A percentile compares a stretch with the other conserved stretches of the same genome.
Conservation (phyloP, 208 protist genomes). For the Tetramitus jugosus region DNA sequence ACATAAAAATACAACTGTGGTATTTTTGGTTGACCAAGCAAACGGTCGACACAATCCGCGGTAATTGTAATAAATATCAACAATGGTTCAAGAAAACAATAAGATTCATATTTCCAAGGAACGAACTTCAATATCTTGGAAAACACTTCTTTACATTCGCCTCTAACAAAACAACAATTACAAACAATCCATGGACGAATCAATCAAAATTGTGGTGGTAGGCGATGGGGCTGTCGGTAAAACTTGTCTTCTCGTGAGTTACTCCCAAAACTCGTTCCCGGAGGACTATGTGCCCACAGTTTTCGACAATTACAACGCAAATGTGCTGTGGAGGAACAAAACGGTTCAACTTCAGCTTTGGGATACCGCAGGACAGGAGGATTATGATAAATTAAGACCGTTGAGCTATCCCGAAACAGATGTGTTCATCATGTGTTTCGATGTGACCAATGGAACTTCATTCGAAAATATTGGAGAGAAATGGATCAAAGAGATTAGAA, state of each 20-base stretch:
- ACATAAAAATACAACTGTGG: too few relatives aligned
- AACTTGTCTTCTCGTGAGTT: constrained; percentile 18
- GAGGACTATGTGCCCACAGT: constrained; percentile 21
- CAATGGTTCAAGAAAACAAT: too few relatives aligned
- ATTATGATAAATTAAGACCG: too few relatives aligned
- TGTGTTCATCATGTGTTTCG: constrained; percentile 68
- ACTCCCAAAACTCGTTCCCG: constrained; percentile 18
- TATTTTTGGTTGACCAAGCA: too few relatives aligned
- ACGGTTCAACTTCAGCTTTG: not conserved
- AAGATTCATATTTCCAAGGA: too few relatives aligned
- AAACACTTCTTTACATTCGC: not conserved
- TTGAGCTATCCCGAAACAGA: constrained; percentile 59
- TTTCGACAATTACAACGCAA: not conserved
- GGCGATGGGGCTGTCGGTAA: constrained; percentile 29
- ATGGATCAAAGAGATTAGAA: constrained; percentile 56
- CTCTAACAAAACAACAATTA: not conserved
- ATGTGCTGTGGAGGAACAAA: not conserved
- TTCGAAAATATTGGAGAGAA: constrained; percentile 54
- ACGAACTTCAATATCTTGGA: too few relatives aligned
- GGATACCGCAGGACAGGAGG: constrained; percentile 3
- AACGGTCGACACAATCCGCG: too few relatives aligned
- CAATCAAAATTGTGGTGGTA: constrained; percentile 23
- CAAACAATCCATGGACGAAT: constrained; percentile 10
- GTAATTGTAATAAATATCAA: too few relatives aligned
- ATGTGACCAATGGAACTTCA: constrained; percentile 47